Evolutionary conservation across 257 asterid species (phyloP), one percentile per base, ranked within the genome.

Genomic region (Thymus mandschuricus): DNA sequence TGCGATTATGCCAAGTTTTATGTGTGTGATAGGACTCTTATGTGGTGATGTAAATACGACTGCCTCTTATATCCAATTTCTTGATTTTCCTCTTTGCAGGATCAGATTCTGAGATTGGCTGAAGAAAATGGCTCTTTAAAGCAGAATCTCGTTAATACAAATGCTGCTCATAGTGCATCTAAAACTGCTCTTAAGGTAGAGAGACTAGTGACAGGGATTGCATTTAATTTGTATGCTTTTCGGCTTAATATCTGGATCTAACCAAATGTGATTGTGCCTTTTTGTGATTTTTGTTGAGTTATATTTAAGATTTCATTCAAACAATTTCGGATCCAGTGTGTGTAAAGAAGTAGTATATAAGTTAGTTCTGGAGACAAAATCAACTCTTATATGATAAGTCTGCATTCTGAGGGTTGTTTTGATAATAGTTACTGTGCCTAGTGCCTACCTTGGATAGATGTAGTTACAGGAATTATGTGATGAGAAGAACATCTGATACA

Each of bases 111-210:
- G 57, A 88, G 83, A 80, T 71, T 95, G 84, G 71, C 68, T 75
- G 91, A 86, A 83, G 99, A 92, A 88, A 95, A 89, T 76, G 85
- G 89, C 76, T 81, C 88, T 1, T 79, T 95, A 80, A 95, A 95
- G 78, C 91, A 85, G 79, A 87, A 86, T 80, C 83, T 85, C 57
- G 82, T 81, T 60, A 63, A 81, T 40, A 77, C 86, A 34, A 91
- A 84, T 83, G 83, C 86, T 74, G 81, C 96, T 58, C 84, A 72
- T 60, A 74, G 68, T 76, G 80, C 89, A 72, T 78, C 94, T 43
- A 91, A 81, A 82, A 81, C 80, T 81, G 79, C 54, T 70, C 79
- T 68, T 62, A 91, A 84, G 96, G 98, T 90, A 52, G 45, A 15
- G 62, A 72, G 66, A 11, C 71, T 70, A 60, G 73, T 60, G 64